A percentile compares a stretch with the other conserved stretches of the same genome.
phyloP scores from a whole-genome alignment of 2,329 filamentous ascomycete species.

The Ambrosiella xylebori region DNA sequence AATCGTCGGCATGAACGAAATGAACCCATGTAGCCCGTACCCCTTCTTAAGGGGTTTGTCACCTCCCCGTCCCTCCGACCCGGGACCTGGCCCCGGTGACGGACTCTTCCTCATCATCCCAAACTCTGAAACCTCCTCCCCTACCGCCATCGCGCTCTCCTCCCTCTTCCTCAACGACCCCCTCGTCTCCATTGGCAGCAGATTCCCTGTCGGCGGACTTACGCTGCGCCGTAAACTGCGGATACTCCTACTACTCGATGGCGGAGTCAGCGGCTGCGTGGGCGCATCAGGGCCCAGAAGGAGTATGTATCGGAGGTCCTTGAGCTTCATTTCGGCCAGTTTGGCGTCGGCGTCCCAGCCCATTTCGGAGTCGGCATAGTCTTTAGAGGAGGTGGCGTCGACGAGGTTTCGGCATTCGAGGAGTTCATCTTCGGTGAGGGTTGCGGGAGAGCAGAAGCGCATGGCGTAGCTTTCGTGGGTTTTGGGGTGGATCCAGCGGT shows the following conservation, averaged over 20 bases:
- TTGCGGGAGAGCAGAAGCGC: conserved; percentile 23
- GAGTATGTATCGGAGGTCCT: conserved; percentile 51
- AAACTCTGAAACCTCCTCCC: conserved; percentile 6
- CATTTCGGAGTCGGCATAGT: conserved; percentile 43
- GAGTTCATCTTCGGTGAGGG: conserved; percentile 29
- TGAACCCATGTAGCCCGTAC: conserved; percentile 33
- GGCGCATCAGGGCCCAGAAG: conserved; percentile 24
- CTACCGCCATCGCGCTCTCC: neutral
- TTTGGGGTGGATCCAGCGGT: conserved; percentile 33
- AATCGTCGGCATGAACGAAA: conserved; percentile 54
- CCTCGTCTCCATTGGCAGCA: conserved; percentile 1
- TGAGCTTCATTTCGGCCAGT: conserved; percentile 48
- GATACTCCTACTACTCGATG: conserved; percentile 8
- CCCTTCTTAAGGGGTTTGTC: neutral
- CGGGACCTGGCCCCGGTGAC: neutral
- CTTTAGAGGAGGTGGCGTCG: conserved; percentile 41
- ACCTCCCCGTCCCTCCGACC: conserved; percentile 12
- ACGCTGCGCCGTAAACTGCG: conserved; percentile 6
- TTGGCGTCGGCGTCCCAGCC: conserved; percentile 50
- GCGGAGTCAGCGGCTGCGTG: conserved; percentile 9
- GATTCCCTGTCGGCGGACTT: neutral
- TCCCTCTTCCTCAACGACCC: neutral
- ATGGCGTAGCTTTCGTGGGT: conserved; percentile 27
- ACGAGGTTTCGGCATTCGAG: conserved; percentile 39
- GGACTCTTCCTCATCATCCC: conserved; percentile 3